Percentiles rank a stretch among this genome's conserved stretches.
phyloP scores from a whole-genome alignment of 208 protist species.

The Leishmania tarentolae region DNA sequence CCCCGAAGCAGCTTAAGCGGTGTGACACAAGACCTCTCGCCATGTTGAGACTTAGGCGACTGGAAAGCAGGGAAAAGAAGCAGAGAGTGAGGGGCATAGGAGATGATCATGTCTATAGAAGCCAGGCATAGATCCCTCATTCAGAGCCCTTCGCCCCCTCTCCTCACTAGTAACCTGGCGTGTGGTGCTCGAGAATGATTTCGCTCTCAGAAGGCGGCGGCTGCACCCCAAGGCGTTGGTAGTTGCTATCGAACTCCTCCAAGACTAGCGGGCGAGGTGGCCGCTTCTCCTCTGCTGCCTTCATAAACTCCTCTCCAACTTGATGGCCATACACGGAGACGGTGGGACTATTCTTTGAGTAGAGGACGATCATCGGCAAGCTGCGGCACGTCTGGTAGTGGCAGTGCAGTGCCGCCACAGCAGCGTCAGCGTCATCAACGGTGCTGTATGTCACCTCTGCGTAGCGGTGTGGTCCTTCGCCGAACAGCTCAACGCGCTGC shows the following conservation, averaged over 20 bases:
- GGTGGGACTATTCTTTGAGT: conserved; percentile 60
- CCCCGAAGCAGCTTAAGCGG: not conserved
- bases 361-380: conserved; percentile 82
- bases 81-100: not conserved
- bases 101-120: not conserved
- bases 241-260: conserved; percentile 66
- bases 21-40: not conserved
- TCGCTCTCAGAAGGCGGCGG: conserved; percentile 63
- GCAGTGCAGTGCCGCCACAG: conserved; percentile 81
- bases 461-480: conserved; percentile 53
- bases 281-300: conserved; percentile 54
- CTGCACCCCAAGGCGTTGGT: conserved; percentile 57
- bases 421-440: conserved; percentile 80
- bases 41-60: not conserved
- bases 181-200: conserved; percentile 36
- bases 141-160: not conserved
- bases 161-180: not conserved
- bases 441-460: conserved; percentile 72
- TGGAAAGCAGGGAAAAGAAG: not conserved
- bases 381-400: conserved; percentile 73
- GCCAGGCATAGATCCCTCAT: not conserved
- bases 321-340: conserved; percentile 69
- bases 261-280: conserved; percentile 46
- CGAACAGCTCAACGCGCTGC: conserved; percentile 55
- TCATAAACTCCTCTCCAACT: conserved; percentile 69